A percentile compares a stretch with the other conserved stretches of the same genome.
These are phyloP conservation scores for Rhodamnia argentea DNA, from an alignment of 345 rosid genomes.

Conservation along the genomic window DNA sequence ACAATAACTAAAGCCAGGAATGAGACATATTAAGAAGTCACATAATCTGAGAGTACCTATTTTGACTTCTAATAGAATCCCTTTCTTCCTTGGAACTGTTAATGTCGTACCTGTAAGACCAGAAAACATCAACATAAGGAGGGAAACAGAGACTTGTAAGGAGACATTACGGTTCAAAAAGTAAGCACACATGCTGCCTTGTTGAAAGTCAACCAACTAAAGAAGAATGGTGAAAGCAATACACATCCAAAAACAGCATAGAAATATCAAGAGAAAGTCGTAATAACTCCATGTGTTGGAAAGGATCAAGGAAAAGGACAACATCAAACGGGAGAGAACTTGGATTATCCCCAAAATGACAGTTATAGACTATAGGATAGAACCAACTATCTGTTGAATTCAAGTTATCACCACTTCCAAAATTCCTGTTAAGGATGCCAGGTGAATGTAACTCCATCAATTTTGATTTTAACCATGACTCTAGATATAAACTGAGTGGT, in stretches of 20 bases:
- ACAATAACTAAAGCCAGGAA: not conserved
- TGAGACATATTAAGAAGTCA: not conserved
- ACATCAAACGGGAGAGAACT: not conserved
- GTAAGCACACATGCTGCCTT: not conserved
- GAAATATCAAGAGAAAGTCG: not conserved
- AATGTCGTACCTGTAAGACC: slow-evolving; percentile 46
- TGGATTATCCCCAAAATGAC: not conserved
- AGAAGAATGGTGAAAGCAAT: not conserved
- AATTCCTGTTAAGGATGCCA: not conserved
- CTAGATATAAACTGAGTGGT: not conserved
- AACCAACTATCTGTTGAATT: not conserved
- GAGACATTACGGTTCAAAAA: not conserved
- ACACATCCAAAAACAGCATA: not conserved
- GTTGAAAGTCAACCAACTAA: not conserved
- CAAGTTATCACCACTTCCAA: not conserved
- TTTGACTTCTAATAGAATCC: slow-evolving; percentile 32
- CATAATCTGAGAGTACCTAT: slow-evolving; percentile 29
- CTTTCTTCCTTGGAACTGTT: slow-evolving; percentile 68
- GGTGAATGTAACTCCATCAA: not conserved
- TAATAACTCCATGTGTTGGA: not conserved
- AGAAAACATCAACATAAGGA: not conserved
- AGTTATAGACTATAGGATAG: not conserved
- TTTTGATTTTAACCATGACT: not conserved
- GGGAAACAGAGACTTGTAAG: not conserved
- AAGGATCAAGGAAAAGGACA: not conserved